A percentile compares a stretch with the other conserved stretches of the same genome.
Evolutionary conservation across 208 protist genomes (phyloP).

Genomic region (Novymonas esmeraldas): DNA sequence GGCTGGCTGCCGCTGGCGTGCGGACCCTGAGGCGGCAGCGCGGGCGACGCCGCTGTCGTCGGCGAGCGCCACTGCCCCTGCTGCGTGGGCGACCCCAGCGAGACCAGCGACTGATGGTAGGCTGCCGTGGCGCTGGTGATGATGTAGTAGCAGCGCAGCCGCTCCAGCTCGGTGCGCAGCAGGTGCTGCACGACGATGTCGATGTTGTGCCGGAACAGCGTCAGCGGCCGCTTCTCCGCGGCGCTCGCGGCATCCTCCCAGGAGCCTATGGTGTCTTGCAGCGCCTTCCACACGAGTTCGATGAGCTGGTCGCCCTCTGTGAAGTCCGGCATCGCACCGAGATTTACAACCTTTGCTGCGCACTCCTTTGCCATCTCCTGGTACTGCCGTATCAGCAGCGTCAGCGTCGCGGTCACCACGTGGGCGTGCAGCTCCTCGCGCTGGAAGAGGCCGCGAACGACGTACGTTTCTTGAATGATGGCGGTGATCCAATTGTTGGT

Average conservation of each 20-base stretch:
- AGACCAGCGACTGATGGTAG: constrained; percentile 29
- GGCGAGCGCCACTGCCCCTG: background rate
- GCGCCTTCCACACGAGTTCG: constrained; percentile 65
- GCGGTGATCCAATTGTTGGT: constrained; percentile 77
- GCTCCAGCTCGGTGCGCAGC: constrained; percentile 70
- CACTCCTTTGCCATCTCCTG: constrained; percentile 61
- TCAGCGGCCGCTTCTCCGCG: constrained; percentile 23
- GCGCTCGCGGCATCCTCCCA: constrained; percentile 28
- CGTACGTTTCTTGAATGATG: constrained; percentile 78
- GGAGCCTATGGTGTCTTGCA: constrained; percentile 49
- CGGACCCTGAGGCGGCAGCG: background rate
- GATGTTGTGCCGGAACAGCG: constrained; percentile 70
- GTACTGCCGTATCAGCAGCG: constrained; percentile 75
- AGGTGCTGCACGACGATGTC: constrained; percentile 62
- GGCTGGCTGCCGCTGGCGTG: background rate
- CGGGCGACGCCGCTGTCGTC: background rate
- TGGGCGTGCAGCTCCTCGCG: constrained; percentile 74
- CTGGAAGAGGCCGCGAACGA: constrained; percentile 77
- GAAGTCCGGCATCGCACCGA: constrained; percentile 50
- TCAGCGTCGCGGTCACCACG: constrained; percentile 70
- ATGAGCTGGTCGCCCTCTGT: constrained; percentile 72
- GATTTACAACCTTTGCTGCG: constrained; percentile 27
- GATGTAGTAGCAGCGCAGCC: constrained; percentile 64
- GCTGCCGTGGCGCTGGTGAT: constrained; percentile 43
- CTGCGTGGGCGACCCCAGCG: background rate